Evolutionary conservation across 2,329 filamentous ascomycete species (phyloP), one percentile per base, ranked within the genome.

Genomic region (Dactylellina sp.): DNA sequence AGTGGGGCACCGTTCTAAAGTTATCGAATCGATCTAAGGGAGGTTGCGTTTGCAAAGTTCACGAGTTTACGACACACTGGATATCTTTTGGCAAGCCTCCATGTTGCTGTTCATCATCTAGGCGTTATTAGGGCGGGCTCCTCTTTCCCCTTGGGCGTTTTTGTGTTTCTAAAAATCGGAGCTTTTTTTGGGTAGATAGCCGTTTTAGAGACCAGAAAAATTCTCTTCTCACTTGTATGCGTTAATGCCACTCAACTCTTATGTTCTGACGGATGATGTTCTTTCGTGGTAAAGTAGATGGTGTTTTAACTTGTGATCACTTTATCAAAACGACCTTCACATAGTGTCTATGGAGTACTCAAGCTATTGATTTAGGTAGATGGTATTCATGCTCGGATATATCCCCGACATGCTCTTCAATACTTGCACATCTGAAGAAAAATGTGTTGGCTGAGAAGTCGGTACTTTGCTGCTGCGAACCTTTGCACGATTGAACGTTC

Each of bases 1-100:
- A 68, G 35, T 71, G 77, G 74, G 44, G 71, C 71, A 12, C 71
- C 57, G 16, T 75, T 75, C 24, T 75, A 66, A 68, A 25, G 14
- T 46, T 28, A 16, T 18, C 6, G 42, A 9, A 22, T 16, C 2
- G n/a, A n/a, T n/a, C n/a, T n/a, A n/a, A 20, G 24, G 40, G 39
- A 24, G 14, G 12, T 14, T 12, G 18, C 7, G 16, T 53, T 35
- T 53, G 63, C 44, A 42, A 60, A 28, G 44, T 42, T 68, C 44
- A 68, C 49, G 63, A 68, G 37, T 28, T 52, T 55, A 60, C 53
- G 63, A 68, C 52, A 68, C 52, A 35, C 35, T 46, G 64, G 64
- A 70, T 70, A n/a, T n/a, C n/a, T n/a, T n/a, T 62, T 50, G 47
- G 40, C 47, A 20, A 22, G 44, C 35, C 40, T 66, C 22, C 44